phyloP scores from a whole-genome alignment of 768 basidiomycete species.

The Leucosporidium creatinivorum region DNA sequence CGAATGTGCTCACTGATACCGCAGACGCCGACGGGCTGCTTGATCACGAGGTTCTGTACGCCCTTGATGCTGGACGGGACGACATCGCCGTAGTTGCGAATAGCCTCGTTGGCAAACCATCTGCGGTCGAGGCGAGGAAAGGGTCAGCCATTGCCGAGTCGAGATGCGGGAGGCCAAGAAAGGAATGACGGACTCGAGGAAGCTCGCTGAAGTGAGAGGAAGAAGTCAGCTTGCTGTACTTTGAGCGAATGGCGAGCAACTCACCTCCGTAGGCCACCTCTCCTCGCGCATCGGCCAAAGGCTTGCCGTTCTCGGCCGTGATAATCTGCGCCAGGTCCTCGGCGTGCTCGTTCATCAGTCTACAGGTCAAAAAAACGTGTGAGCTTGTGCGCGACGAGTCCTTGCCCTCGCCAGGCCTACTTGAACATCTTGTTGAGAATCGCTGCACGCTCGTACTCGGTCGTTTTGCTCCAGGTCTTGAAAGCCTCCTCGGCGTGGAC shows the following conservation, averaged over 20 bases:
- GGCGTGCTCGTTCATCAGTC: constrained; percentile 68
- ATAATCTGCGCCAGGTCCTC: constrained; percentile 57
- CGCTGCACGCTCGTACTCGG: constrained; percentile 75
- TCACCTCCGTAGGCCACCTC: constrained; percentile 81
- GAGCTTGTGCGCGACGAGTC: no score
- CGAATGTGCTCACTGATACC: constrained; percentile 38
- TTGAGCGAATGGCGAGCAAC: constrained; percentile 41
- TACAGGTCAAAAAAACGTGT: neutral
- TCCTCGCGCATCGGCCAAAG: constrained; percentile 73
- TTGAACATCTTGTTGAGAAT: constrained; percentile 68
- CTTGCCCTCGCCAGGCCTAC: neutral
- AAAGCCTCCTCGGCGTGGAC: constrained; percentile 72
- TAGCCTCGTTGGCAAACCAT: constrained; percentile 73
- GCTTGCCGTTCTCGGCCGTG: constrained; percentile 92
- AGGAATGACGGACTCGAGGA: constrained; percentile 24
- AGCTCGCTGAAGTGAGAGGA: constrained; percentile 37
- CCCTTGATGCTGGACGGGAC: constrained; percentile 67
- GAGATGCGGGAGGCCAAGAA: neutral
- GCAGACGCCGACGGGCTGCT: constrained; percentile 62
- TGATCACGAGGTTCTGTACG: constrained; percentile 77
- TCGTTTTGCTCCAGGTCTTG: constrained; percentile 75
- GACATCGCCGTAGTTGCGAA: constrained; percentile 84
- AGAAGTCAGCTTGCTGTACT: constrained; percentile 48
- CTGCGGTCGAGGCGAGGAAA: neutral
- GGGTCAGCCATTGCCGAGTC: constrained; percentile 3